Percentiles rank a stretch among this genome's conserved stretches.
Evolutionary conservation across 306 rosid genomes (phyloP).

Genomic region (Comarum palustre): DNA sequence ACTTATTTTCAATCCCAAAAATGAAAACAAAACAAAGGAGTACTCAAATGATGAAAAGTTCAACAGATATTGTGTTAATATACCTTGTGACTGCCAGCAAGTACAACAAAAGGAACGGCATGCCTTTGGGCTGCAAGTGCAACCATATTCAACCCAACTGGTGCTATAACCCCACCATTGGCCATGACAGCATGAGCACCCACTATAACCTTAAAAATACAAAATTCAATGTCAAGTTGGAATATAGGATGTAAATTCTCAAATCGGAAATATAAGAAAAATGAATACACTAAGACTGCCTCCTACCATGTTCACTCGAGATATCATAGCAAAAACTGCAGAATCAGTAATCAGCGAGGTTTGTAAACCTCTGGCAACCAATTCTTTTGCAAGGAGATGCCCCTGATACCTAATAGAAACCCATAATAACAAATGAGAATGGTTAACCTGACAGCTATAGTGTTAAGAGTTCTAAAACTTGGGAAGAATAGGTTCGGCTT

Average conservation of each 20-base stretch:
- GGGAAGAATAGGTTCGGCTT: slow-evolving; percentile 20
- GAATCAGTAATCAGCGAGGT: slow-evolving; percentile 82
- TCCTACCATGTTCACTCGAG: slow-evolving; percentile 90
- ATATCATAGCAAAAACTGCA: slow-evolving; percentile 81
- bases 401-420: slow-evolving; percentile 71
- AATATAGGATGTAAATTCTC: slow-evolving; percentile 12
- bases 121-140: slow-evolving; percentile 98
- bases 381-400: slow-evolving; percentile 73
- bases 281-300: slow-evolving; percentile 5
- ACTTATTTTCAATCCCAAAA: not conserved
- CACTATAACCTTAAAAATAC: slow-evolving; percentile 71
- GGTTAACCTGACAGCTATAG: slow-evolving; percentile 12
- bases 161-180: slow-evolving; percentile 94
- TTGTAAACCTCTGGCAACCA: slow-evolving; percentile 78
- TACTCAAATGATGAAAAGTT: not conserved
- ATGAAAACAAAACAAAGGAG: not conserved
- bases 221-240: slow-evolving; percentile 28
- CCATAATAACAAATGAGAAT: not conserved
- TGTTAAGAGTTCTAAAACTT: slow-evolving; percentile 10
- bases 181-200: slow-evolving; percentile 99
- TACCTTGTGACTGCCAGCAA: slow-evolving; percentile 99
- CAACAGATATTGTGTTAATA: not conserved
- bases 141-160: slow-evolving; percentile 93
- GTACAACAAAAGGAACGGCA: slow-evolving; percentile 96
- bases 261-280: not conserved